These are phyloP conservation scores for Colletotrichum destructivum DNA, from an alignment of 2,329 filamentous ascomycete species.

Conservation along the genomic window DNA sequence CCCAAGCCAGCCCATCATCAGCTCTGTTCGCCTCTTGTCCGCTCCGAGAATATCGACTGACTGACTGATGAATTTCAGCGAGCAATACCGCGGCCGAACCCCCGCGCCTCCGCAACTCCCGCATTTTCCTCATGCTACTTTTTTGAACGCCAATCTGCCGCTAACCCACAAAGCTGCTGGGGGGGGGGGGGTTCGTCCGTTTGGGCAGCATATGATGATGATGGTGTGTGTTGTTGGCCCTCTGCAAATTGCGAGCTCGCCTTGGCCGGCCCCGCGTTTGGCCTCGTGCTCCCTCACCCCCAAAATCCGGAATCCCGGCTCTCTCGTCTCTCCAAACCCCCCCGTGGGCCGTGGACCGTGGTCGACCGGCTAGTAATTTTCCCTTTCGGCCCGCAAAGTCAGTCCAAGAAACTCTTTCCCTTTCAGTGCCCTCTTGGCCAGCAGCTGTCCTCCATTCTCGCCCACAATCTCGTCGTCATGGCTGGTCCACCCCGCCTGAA, in stretches of 20 bases:
- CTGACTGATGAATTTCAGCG: conserved; percentile 31
- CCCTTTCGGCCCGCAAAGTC: conserved; percentile 28
- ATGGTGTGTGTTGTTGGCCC: too few species aligned
- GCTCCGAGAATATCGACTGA: too few species aligned
- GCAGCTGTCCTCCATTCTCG: not conserved
- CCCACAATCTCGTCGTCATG: conserved; percentile 24
- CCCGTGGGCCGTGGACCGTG: not conserved
- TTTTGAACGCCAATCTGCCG: conserved; percentile 19
- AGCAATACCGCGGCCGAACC: conserved; percentile 32
- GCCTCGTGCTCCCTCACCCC: not conserved
- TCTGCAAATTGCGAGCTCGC: conserved; percentile 7
- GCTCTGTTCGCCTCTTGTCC: not conserved
- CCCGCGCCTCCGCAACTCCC: conserved; percentile 39
- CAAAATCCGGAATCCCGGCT: not conserved
- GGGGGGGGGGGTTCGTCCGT: not conserved
- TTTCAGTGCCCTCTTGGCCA: not conserved
- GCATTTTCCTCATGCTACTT: conserved; percentile 22
- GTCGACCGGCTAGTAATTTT: not conserved
- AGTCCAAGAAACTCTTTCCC: conserved; percentile 14
- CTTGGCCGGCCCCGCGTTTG: conserved; percentile 39
- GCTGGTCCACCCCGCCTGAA: conserved; percentile 12
- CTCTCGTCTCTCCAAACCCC: not conserved
- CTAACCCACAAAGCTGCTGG: conserved; percentile 18
- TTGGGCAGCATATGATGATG: not conserved
- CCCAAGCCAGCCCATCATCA: not conserved